Conservation (phyloP, 2,329 filamentous ascomycete genomes). For the Neofusicoccum laricinum region DNA sequence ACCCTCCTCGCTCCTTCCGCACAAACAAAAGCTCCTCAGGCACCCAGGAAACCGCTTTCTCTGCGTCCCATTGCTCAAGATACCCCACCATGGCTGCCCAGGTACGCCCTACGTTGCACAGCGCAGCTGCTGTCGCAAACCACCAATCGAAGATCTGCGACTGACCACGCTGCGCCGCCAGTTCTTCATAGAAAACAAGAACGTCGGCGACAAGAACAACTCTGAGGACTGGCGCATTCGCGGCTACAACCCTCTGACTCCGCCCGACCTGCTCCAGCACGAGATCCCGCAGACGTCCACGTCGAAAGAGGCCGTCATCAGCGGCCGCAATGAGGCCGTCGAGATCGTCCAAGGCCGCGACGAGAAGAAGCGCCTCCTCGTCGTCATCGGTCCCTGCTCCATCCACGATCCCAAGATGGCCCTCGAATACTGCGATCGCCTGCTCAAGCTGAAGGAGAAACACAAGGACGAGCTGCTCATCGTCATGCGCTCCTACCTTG, state of each 20-base stretch:
- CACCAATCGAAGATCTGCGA: background rate
- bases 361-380: constrained; percentile 58
- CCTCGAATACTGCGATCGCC: constrained; percentile 84
- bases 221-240: constrained; percentile 57
- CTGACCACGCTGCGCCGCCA: constrained; percentile 22
- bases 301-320: constrained; percentile 55
- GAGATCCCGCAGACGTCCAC: constrained; percentile 66
- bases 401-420: constrained; percentile 93
- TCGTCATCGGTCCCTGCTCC: constrained; percentile 92
- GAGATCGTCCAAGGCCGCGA: constrained; percentile 61
- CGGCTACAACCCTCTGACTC: constrained; percentile 89
- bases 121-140: background rate
- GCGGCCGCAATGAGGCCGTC: constrained; percentile 59
- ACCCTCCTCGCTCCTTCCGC: background rate
- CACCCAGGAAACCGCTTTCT: background rate
- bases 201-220: constrained; percentile 48
- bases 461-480: constrained; percentile 87
- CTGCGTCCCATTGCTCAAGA: background rate
- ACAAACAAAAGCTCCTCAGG: background rate
- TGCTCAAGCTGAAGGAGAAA: constrained; percentile 80
- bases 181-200: constrained; percentile 52
- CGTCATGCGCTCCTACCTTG: constrained; percentile 96
- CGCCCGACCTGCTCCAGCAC: constrained; percentile 91
- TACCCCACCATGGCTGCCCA: constrained; percentile 6
- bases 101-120: background rate